phyloP scores from a whole-genome alignment of 352 stramenopile genomes.

The Phytophthora crassamura region DNA sequence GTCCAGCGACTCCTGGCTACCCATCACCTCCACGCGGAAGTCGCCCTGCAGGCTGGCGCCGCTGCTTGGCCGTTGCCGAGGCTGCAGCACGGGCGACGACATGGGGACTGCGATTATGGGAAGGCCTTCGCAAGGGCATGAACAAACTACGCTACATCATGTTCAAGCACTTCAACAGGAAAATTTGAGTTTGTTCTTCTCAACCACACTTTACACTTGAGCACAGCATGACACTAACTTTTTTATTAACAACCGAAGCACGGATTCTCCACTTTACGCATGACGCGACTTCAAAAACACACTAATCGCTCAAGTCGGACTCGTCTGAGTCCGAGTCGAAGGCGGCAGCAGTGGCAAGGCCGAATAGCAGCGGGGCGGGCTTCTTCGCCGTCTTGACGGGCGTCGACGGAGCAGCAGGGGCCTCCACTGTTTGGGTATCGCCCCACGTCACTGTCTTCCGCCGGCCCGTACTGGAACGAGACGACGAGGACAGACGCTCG shows the following conservation, averaged over 20 bases:
- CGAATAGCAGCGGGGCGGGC: constrained; percentile 59
- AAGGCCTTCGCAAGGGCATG: constrained; percentile 2
- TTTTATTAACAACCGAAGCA: neutral
- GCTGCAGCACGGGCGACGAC: constrained; percentile 37
- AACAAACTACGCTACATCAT: constrained; percentile 12
- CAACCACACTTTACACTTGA: constrained; percentile 8
- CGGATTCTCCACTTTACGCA: constrained; percentile 8
- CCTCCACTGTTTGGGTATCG: constrained; percentile 19
- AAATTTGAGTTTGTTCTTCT: too few relatives aligned
- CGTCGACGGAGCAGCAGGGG: neutral
- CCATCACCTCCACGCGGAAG: constrained; percentile 78
- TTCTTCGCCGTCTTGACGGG: constrained; percentile 19
- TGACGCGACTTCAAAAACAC: constrained; percentile 3
- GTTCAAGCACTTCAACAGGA: too few relatives aligned
- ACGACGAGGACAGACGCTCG: constrained; percentile 36
- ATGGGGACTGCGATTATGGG: too few relatives aligned
- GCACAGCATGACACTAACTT: too few relatives aligned
- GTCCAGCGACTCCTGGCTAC: constrained; percentile 84
- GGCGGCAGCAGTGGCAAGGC: constrained; percentile 54
- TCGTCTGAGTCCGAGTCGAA: constrained; percentile 68
- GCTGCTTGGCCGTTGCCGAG: constrained; percentile 35
- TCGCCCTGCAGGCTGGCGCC: constrained; percentile 49
- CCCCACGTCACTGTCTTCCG: constrained; percentile 45
- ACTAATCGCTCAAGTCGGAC: constrained; percentile 60
- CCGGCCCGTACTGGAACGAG: constrained; percentile 7